Conservation (phyloP, 1,284 basidiomycete species). For the Salmacisia buchloeana region DNA sequence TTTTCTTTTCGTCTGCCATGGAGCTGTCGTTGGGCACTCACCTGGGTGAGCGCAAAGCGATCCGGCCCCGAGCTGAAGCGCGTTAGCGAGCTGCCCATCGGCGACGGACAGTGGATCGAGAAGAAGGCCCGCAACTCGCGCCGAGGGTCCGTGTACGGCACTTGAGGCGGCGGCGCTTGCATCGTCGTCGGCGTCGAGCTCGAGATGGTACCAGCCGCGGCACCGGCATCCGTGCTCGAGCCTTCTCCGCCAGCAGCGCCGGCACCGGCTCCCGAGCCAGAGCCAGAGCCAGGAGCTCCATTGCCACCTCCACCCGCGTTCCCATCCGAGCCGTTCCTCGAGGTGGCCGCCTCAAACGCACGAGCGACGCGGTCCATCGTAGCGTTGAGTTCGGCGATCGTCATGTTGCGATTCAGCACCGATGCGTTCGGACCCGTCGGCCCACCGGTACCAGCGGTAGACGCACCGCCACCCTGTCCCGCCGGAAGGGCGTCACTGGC, state of each 20-base stretch:
- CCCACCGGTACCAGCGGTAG: not conserved
- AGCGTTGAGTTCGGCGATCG: no score
- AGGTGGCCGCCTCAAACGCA: no score
- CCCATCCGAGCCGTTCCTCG: no score
- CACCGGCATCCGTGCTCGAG: no score
- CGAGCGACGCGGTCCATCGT: no score
- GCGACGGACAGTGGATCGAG: slow-evolving; percentile 71
- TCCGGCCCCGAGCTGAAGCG: slow-evolving; percentile 80
- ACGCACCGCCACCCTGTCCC: not conserved
- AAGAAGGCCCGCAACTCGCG: slow-evolving; percentile 62
- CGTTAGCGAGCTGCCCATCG: slow-evolving; percentile 73
- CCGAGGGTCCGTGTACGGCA: slow-evolving; percentile 52
- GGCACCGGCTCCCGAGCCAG: not conserved
- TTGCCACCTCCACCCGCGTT: no score
- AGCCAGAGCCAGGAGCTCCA: not conserved
- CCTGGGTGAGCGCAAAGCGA: slow-evolving; percentile 62
- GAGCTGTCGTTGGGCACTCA: not conserved
- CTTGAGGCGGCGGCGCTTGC: slow-evolving; percentile 5
- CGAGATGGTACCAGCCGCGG: no score
- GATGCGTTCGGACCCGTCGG: no score
- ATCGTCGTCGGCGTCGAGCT: not conserved
- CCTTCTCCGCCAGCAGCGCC: no score
- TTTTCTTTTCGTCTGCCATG: not conserved
- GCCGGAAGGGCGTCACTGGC: not conserved
- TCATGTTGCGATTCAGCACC: no score